A percentile compares a stretch with the other conserved stretches of the same genome.
phyloP scores from a whole-genome alignment of 2,329 filamentous ascomycete species.

The Fusarium xylarioides region DNA sequence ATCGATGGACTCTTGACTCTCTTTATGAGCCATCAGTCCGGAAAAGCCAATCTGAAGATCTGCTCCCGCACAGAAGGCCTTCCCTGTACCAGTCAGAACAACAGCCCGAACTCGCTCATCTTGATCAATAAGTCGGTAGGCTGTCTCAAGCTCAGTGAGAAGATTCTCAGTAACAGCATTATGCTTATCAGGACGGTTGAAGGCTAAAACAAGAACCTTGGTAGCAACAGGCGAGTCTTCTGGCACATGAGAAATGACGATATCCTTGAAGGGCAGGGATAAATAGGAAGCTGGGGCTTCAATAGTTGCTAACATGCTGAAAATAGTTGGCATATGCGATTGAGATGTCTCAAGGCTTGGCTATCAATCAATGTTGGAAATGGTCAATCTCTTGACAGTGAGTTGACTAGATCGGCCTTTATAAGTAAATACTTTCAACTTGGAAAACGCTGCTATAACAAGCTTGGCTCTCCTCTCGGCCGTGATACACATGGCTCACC shows the following conservation, averaged over 20 bases:
- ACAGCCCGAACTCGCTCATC: background rate
- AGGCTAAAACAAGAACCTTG: background rate
- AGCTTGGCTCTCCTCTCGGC: background rate
- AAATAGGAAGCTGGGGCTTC: background rate
- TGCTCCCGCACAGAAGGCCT: background rate
- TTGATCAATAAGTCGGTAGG: background rate
- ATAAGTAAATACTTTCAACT: background rate
- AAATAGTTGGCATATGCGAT: background rate
- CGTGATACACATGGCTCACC: background rate
- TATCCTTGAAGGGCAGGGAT: background rate
- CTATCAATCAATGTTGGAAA: background rate
- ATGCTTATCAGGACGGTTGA: background rate
- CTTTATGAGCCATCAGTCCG: background rate
- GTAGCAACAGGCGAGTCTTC: background rate
- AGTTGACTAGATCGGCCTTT: background rate
- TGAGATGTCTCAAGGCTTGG: background rate
- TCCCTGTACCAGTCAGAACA: background rate
- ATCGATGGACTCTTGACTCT: background rate
- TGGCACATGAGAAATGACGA: background rate
- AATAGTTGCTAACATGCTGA: background rate
- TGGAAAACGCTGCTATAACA: background rate
- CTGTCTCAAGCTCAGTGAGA: background rate
- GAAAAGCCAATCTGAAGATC: background rate
- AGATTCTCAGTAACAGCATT: background rate
- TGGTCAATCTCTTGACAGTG: background rate